These are phyloP conservation scores for Vanrija sp. DNA, from an alignment of 1,284 basidiomycete species.

Conservation along the genomic window DNA sequence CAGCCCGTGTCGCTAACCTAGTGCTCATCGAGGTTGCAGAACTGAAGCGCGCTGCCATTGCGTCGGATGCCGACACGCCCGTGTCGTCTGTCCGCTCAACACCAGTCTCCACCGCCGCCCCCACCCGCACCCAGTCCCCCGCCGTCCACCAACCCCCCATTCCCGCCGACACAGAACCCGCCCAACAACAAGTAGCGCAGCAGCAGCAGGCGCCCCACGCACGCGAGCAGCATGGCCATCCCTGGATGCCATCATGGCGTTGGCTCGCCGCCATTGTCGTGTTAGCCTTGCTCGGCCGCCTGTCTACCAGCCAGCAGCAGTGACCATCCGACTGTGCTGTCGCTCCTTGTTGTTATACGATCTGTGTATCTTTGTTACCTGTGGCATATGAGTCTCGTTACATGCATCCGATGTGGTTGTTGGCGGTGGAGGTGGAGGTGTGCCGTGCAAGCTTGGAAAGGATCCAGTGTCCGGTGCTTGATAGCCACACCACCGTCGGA, in stretches of 20 bases:
- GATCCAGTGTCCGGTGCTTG: too few relatives aligned
- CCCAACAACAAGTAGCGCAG: slow-evolving; percentile 2
- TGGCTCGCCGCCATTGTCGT: slow-evolving; percentile 41
- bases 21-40: slow-evolving; percentile 6
- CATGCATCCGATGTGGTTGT: neutral
- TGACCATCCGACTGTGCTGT: neutral
- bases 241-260: slow-evolving; percentile 40
- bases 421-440: neutral
- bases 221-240: slow-evolving; percentile 2
- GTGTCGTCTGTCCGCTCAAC: slow-evolving; percentile 8
- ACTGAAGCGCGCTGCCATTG: neutral
- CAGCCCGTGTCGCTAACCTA: slow-evolving; percentile 8
- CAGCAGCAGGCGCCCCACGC: neutral
- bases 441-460: neutral
- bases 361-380: slow-evolving; percentile 1
- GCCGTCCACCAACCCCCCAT: neutral
- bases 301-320: slow-evolving; percentile 18
- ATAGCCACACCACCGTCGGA: too few relatives aligned
- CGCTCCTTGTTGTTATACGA: neutral
- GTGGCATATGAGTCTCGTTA: neutral
- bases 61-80: slow-evolving; percentile 2
- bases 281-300: slow-evolving; percentile 38
- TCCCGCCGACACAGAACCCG: neutral
- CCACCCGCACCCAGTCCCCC: slow-evolving; percentile 4
- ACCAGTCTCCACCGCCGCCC: slow-evolving; percentile 1